Conservation (phyloP, 1,284 basidiomycete species). For the Puccinia triticina region DNA sequence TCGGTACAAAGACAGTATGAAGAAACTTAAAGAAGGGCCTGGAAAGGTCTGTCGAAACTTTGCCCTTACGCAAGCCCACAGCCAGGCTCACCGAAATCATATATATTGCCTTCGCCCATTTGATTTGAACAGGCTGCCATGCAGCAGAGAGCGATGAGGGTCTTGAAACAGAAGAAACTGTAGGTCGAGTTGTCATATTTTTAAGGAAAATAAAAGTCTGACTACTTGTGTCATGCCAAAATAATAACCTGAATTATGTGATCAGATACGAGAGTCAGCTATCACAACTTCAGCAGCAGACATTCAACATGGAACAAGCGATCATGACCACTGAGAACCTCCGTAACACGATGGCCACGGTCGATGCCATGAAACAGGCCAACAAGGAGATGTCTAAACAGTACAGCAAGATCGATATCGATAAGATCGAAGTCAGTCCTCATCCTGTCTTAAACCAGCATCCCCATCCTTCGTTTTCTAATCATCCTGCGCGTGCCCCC, state of each 20-base stretch:
- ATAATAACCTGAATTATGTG: background rate
- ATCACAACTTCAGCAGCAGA: constrained; percentile 86
- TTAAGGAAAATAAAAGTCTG: background rate
- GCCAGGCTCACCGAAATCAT: no score
- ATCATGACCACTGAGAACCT: constrained; percentile 94
- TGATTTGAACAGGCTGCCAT: constrained; percentile 71
- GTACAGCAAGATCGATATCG: constrained; percentile 95
- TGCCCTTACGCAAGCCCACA: constrained; percentile 6
- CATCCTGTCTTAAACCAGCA: background rate
- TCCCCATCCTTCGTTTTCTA: background rate
- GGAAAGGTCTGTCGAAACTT: constrained; percentile 73
- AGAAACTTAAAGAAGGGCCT: constrained; percentile 86
- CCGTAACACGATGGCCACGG: constrained; percentile 99
- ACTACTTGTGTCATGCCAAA: background rate
- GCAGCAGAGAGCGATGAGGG: constrained; percentile 89
- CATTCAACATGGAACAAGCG: constrained; percentile 98
- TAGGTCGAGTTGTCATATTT: constrained; percentile 51
- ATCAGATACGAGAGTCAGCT: constrained; percentile 81
- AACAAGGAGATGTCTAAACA: constrained; percentile 97
- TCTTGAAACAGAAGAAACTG: constrained; percentile 93
- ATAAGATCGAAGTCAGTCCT: constrained; percentile 83
- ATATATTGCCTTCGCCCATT: no score
- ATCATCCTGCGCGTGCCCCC: background rate
- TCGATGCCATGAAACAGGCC: constrained; percentile 95
- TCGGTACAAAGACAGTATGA: constrained; percentile 95